Percentiles rank a stretch among this genome's conserved stretches.
phyloP scores from a whole-genome alignment of 2,329 filamentous ascomycete species.

The Talaromyces albobiverticillius region DNA sequence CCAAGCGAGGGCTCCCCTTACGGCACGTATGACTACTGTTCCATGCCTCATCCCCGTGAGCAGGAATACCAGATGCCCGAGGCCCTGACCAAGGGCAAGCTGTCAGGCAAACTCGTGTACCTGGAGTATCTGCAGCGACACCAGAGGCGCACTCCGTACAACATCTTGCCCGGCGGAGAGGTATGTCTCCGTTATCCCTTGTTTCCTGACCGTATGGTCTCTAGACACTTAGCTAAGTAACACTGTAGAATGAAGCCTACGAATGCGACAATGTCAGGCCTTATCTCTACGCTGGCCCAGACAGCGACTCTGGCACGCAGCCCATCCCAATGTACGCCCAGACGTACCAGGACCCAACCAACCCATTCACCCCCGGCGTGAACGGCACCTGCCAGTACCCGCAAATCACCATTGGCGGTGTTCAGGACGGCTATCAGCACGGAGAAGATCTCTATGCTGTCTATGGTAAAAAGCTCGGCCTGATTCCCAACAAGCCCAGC shows the following conservation, averaged over 20 bases:
- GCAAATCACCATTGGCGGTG: conserved; percentile 37
- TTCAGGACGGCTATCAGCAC: conserved; percentile 38
- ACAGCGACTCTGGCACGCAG: conserved; percentile 16
- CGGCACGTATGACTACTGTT: conserved; percentile 39
- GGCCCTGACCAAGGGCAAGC: conserved; percentile 25
- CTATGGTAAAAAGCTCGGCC: conserved; percentile 30
- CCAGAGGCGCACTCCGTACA: conserved; percentile 38
- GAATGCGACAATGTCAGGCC: conserved; percentile 36
- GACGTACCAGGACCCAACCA: conserved; percentile 33
- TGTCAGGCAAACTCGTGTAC: conserved; percentile 32
- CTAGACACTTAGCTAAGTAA: too few relatives aligned
- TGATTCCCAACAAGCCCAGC: conserved; percentile 30
- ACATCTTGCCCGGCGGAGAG: conserved; percentile 38
- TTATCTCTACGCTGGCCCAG: conserved; percentile 33
- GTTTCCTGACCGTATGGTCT: not conserved
- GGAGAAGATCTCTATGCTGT: conserved; percentile 33
- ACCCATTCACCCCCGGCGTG: conserved; percentile 31
- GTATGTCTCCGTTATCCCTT: conserved; percentile 20
- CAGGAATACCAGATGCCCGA: conserved; percentile 30
- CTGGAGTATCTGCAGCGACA: conserved; percentile 40
- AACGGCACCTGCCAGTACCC: conserved; percentile 39
- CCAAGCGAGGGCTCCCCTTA: conserved; percentile 19
- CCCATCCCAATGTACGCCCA: conserved; percentile 34
- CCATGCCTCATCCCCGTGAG: conserved; percentile 38
- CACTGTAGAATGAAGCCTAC: conserved; percentile 33